Base-by-base conservation (phyloP, 1,284 basidiomycete genomes). In the Lignosus rhinocerotis region DNA sequence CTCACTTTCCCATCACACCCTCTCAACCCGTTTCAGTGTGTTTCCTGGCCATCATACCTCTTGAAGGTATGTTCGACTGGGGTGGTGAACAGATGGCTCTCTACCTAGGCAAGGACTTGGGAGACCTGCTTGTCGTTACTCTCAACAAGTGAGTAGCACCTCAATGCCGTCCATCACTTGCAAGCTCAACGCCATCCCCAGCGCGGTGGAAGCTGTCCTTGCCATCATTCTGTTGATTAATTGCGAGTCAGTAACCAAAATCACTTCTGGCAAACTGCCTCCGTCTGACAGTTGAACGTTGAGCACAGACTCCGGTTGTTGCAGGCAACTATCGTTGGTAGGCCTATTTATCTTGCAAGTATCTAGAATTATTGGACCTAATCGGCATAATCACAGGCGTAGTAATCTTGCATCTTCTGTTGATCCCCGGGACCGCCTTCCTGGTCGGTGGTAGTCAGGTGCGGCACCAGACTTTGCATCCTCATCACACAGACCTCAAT, bases 151-250 rank as follows among this genome's bases (percentile, higher is more conserved):
- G 55, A 55, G 77, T 71, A 25, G 17, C 8, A 46, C 19, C 34
- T 44, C 25, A 25, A 14, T 3, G 21, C 6, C 34, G 5, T 25
- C 6, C 9, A 5, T 3, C 0, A 11, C 7, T 11, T 5, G 81
- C 82, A 25, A 17, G 19, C 50, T 51, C 25, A 51, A 10, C 80
- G 86, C 63, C 69, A 84, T 44, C 44, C 9, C 8, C 44, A 78
- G 76, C 51, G 70, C 72, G 12, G 75, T 79, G 0, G 87, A 90
- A 73, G 87, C 82, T 0, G 86, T 85, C 0, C 73, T 90, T 3
- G 86, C 85, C 0, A 85, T 90, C 54, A 81, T 88, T 57, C 73
- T 90, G 9, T 72, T 90, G 7, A 64, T 72, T 14, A 81, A 82
- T 70, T 87, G 86, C 83, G 82, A 89, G 85, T 87, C 61, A 74